Conservation (phyloP, 208 protist genomes). For the Tritrichomonas foetus region DNA sequence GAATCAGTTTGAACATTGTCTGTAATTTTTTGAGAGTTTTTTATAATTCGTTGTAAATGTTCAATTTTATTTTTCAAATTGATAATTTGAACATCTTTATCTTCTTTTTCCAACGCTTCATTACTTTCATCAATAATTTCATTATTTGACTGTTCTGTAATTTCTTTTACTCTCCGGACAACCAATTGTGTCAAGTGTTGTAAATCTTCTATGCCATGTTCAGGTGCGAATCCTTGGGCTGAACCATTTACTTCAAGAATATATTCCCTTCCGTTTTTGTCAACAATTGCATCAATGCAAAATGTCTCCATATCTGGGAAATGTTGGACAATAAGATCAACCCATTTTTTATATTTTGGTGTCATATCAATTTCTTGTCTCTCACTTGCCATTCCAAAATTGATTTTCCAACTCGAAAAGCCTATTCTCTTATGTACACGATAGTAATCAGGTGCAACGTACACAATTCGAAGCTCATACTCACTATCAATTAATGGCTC, state of each 20-base stretch:
- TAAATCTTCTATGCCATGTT: conserved; percentile 47
- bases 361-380: conserved; percentile 47
- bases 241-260: conserved; percentile 55
- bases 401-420: not conserved
- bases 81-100: no score
- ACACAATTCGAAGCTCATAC: conserved; percentile 52
- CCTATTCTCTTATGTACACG: not conserved
- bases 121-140: no score
- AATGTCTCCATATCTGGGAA: conserved; percentile 52
- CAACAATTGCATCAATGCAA: conserved; percentile 47
- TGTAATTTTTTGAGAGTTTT: no score
- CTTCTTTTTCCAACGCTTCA: no score
- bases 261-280: conserved; percentile 46
- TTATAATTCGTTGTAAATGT: no score
- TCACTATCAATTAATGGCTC: conserved; percentile 45
- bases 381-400: not conserved
- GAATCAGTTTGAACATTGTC: no score
- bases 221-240: conserved; percentile 45
- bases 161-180: not conserved
- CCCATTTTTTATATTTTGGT: conserved; percentile 41
- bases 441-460: conserved; percentile 41
- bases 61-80: no score
- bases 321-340: conserved; percentile 45
- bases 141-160: not conserved
- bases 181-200: not conserved